Evolutionary conservation across 2,329 filamentous ascomycete species (phyloP).

Genomic region (Fusarium sp.): DNA sequence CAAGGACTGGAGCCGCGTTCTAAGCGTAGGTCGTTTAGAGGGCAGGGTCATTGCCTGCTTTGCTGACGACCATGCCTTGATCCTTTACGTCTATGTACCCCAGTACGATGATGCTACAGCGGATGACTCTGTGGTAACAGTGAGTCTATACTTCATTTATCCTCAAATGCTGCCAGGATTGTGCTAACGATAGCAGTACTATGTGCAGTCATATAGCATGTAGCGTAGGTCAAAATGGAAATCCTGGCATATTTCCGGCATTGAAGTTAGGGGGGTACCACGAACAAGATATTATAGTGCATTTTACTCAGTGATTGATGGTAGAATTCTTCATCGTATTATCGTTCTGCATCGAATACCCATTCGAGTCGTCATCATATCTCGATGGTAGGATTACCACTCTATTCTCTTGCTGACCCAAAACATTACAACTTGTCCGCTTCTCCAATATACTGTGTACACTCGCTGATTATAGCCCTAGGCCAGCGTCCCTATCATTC

Average conservation of each 20-base stretch:
- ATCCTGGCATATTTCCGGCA: slow-evolving; percentile 16
- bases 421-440: slow-evolving; percentile 37
- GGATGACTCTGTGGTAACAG: slow-evolving; percentile 82
- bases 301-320: too few species aligned
- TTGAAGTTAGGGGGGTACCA: slow-evolving; percentile 13
- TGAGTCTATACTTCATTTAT: slow-evolving; percentile 52
- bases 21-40: slow-evolving; percentile 90
- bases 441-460: slow-evolving; percentile 30
- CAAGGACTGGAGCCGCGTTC: slow-evolving; percentile 92
- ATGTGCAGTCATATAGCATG: slow-evolving; percentile 60
- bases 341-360: slow-evolving; percentile 30
- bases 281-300: too few species aligned
- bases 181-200: slow-evolving; percentile 55
- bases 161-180: too few species aligned
- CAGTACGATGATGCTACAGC: slow-evolving; percentile 74
- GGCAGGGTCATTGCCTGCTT: slow-evolving; percentile 95
- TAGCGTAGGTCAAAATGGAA: slow-evolving; percentile 22
- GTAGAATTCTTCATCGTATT: slow-evolving; percentile 39
- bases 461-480: slow-evolving; percentile 34
- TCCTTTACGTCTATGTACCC: slow-evolving; percentile 85
- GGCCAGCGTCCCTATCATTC: slow-evolving; percentile 17
- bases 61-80: slow-evolving; percentile 82
- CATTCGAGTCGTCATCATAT: slow-evolving; percentile 28
- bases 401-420: slow-evolving; percentile 42
- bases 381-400: slow-evolving; percentile 24